phyloP scores from a whole-genome alignment of 768 basidiomycete genomes.

The Gyrodon lividus region DNA sequence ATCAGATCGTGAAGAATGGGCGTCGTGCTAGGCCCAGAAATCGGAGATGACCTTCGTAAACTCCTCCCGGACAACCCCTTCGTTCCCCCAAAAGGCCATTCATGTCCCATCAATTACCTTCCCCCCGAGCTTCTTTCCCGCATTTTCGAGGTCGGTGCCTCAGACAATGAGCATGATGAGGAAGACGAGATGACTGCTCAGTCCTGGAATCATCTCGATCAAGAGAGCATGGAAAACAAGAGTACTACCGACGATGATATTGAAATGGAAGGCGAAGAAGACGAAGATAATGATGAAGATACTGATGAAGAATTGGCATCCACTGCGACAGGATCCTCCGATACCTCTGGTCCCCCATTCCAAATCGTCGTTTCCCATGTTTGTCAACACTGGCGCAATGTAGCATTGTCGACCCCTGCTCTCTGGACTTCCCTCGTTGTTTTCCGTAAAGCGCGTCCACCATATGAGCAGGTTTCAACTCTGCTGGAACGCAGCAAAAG shows the following conservation, averaged over 20 bases:
- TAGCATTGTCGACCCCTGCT: conserved; percentile 50
- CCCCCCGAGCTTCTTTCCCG: conserved; percentile 57
- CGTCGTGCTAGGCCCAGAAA: conserved; percentile 1
- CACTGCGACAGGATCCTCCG: conserved; percentile 4
- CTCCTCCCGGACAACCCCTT: conserved; percentile 47
- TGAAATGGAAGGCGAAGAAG: not conserved
- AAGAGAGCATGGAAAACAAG: conserved; percentile 28
- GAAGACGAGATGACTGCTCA: conserved; percentile 31
- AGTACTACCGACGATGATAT: conserved; percentile 10
- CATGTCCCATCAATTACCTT: conserved; percentile 51
- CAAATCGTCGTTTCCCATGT: conserved; percentile 60
- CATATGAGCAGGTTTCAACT: conserved; percentile 42
- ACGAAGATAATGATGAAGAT: too few relatives aligned
- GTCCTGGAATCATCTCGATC: conserved; percentile 29
- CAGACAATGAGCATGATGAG: conserved; percentile 34
- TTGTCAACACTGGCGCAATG: conserved; percentile 56
- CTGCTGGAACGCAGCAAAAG: conserved; percentile 56
- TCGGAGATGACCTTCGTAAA: conserved; percentile 7
- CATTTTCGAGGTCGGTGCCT: conserved; percentile 51
- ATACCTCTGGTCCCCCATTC: conserved; percentile 32
- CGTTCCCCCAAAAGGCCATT: conserved; percentile 39
- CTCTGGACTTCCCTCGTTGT: conserved; percentile 52
- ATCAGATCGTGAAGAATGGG: conserved; percentile 4
- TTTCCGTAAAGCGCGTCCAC: conserved; percentile 28
- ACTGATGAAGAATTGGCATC: conserved; percentile 5